Conservation (phyloP, 148 eudicot species). For the Euryodendron excelsum region DNA sequence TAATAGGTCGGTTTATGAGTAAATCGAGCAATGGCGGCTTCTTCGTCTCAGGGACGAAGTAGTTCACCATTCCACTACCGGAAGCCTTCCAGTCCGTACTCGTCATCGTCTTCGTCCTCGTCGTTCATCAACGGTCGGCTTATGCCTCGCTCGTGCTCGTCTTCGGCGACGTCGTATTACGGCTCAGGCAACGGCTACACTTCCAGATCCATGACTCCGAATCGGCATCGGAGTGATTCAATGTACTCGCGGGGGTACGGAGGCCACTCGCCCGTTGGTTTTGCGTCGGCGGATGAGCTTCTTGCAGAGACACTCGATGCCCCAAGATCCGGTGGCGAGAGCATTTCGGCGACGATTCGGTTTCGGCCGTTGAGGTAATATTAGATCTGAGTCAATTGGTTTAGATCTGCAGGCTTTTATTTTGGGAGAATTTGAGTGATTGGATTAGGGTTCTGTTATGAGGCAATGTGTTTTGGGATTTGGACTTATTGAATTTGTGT, state of each 20-base stretch:
- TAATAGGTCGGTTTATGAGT: neutral
- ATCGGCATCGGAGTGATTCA: constrained; percentile 32
- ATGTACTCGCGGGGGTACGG: constrained; percentile 35
- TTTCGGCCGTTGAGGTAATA: constrained; percentile 84
- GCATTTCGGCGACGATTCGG: constrained; percentile 88
- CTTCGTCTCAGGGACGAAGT: constrained; percentile 67
- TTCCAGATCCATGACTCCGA: constrained; percentile 59
- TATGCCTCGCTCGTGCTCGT: constrained; percentile 54
- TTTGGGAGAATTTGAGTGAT: constrained; percentile 5
- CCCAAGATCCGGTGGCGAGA: constrained; percentile 70
- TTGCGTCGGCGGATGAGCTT: constrained; percentile 51
- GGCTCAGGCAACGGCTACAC: constrained; percentile 37
- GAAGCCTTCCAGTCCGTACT: constrained; percentile 61
- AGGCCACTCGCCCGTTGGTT: constrained; percentile 56
- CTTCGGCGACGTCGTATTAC: constrained; percentile 40
- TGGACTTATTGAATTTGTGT: constrained; percentile 15
- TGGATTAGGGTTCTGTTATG: constrained; percentile 13
- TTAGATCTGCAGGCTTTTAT: constrained; percentile 25
- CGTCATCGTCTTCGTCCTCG: constrained; percentile 75
- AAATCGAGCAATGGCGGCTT: constrained; percentile 46
- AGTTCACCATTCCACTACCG: constrained; percentile 72
- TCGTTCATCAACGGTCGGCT: constrained; percentile 63
- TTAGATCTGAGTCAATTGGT: constrained; percentile 33
- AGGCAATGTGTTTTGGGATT: constrained; percentile 15
- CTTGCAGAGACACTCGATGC: constrained; percentile 45